Evolutionary conservation across 148 eudicot genomes (phyloP).

Genomic region (Cornus kousa): DNA sequence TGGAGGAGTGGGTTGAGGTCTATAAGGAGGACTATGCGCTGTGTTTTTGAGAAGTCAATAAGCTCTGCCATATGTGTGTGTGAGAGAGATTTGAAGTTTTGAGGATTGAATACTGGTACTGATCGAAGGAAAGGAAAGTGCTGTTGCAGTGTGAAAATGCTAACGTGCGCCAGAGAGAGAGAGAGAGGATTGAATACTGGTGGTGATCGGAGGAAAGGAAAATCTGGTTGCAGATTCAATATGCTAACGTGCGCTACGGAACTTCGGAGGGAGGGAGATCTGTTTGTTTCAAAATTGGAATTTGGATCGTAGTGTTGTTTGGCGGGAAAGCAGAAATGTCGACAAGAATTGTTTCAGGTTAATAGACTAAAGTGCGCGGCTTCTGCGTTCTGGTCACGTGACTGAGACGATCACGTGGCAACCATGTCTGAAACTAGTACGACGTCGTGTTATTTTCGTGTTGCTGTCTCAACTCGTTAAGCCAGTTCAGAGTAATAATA

Average conservation of each 20-base stretch:
- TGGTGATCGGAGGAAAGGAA: no score
- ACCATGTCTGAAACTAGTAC: no score
- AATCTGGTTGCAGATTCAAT: no score
- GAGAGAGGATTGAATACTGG: not conserved
- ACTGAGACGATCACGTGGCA: no score
- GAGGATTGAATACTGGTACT: not conserved
- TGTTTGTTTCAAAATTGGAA: not conserved
- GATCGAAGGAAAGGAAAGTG: not conserved
- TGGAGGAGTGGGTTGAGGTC: constrained; percentile 59
- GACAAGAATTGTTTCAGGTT: not conserved
- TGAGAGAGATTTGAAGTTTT: not conserved
- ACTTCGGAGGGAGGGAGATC: not conserved
- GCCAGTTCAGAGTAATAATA: no score
- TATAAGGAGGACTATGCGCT: constrained; percentile 62
- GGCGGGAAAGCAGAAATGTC: constrained; percentile 10
- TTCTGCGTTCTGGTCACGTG: no score
- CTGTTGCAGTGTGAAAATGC: not conserved
- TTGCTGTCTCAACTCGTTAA: no score
- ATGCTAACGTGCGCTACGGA: no score
- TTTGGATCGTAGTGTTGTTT: constrained; percentile 1
- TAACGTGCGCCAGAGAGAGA: not conserved
- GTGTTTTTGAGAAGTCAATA: constrained; percentile 42
- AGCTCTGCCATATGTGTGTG: constrained; percentile 2
- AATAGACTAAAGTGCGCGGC: no score
- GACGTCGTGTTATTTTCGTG: no score